These are phyloP conservation scores for Claviceps humidiphila DNA, from an alignment of 2,329 filamentous ascomycete species.

Conservation along the genomic window DNA sequence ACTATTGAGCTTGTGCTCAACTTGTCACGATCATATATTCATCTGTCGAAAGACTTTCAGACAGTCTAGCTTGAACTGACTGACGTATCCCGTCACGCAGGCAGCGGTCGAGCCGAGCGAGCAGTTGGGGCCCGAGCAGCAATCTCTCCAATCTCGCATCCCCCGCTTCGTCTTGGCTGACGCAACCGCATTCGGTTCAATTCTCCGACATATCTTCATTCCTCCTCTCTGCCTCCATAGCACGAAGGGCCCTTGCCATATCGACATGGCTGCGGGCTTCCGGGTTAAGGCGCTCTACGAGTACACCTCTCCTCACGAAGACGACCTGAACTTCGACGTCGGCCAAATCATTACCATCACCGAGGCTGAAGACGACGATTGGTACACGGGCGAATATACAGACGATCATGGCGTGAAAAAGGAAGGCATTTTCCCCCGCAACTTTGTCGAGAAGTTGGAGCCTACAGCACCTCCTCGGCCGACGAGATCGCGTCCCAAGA, in stretches of 20 bases:
- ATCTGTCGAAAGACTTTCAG: not conserved
- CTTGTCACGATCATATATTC: not conserved
- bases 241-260: constrained; percentile 4
- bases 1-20: not conserved
- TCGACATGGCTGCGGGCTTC: constrained; percentile 63
- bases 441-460: constrained; percentile 95
- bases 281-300: constrained; percentile 95
- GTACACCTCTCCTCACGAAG: constrained; percentile 83
- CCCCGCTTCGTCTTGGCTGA: constrained; percentile 10
- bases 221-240: constrained; percentile 3
- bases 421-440: constrained; percentile 85
- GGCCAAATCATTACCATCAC: constrained; percentile 92
- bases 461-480: constrained; percentile 82
- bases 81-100: not conserved
- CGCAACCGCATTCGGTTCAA: constrained; percentile 5
- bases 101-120: not conserved
- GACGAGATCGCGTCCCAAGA: constrained; percentile 58
- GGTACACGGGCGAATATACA: constrained; percentile 81
- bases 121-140: not conserved
- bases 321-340: constrained; percentile 76
- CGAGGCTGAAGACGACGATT: constrained; percentile 83
- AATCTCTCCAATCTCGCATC: not conserved
- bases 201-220: not conserved
- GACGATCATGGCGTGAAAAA: constrained; percentile 61
- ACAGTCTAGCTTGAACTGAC: not conserved